Evolutionary conservation across 129 eudicot genomes (phyloP).

Genomic region (Oenanthe sinensis): DNA sequence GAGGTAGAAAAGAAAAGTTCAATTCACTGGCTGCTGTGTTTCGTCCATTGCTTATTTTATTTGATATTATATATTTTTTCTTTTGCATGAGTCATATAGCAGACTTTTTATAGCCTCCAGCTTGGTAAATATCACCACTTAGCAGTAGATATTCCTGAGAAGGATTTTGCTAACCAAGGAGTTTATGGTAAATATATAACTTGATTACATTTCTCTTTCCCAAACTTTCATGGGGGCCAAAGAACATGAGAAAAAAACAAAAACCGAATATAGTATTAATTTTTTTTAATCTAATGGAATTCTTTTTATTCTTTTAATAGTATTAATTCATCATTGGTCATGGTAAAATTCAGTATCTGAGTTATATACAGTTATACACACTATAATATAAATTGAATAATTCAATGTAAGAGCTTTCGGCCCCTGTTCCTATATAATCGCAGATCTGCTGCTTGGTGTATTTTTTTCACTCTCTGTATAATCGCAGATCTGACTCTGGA

Average conservation of each 20-base stretch:
- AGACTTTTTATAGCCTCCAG: not conserved
- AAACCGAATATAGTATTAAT: not conserved
- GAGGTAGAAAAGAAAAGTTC: no score
- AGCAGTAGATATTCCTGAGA: not conserved
- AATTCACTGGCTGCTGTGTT: not conserved
- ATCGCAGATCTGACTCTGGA: not conserved
- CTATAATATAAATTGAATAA: not conserved
- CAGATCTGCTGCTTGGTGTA: not conserved
- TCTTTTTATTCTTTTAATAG: no score
- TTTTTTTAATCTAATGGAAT: no score
- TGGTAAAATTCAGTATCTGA: not conserved
- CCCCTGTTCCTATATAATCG: not conserved
- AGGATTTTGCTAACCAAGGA: not conserved
- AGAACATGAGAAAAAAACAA: not conserved
- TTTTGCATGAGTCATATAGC: not conserved
- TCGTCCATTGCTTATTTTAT: no score
- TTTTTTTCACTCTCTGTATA: not conserved
- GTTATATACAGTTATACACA: not conserved
- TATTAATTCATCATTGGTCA: not conserved
- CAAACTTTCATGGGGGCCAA: not conserved
- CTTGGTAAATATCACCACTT: not conserved
- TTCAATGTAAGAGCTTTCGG: not conserved
- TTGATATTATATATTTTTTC: no score
- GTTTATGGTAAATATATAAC: not conserved
- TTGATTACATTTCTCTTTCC: not conserved